phyloP scores from a whole-genome alignment of 2,329 filamentous ascomycete genomes.

The Nigrograna mackinnonii region DNA sequence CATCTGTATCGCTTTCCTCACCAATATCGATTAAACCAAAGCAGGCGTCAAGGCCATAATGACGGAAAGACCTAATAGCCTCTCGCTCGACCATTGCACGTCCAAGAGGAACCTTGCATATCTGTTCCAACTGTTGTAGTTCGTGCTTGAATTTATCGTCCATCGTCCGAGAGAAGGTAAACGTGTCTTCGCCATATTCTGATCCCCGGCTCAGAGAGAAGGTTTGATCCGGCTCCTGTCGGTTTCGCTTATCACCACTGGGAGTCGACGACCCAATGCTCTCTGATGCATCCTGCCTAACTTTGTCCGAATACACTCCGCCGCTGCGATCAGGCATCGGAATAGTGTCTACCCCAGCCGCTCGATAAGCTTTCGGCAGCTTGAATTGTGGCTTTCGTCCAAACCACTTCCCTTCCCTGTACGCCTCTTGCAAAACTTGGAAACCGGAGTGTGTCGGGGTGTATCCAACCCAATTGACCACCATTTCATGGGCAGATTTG shows the following conservation, averaged over 20 bases:
- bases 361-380: constrained; percentile 8
- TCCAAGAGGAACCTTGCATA: constrained; percentile 7
- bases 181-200: constrained; percentile 6
- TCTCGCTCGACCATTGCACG: constrained; percentile 6
- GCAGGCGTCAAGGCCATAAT: constrained; percentile 6
- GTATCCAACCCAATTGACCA: constrained; percentile 8
- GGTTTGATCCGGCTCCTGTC: constrained; percentile 5
- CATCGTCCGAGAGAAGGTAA: constrained; percentile 7
- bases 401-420: constrained; percentile 8
- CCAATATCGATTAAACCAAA: constrained; percentile 6
- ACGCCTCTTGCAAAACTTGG: constrained; percentile 7
- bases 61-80: constrained; percentile 6
- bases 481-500: constrained; percentile 5
- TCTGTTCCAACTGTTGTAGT: constrained; percentile 7
- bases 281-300: constrained; percentile 8
- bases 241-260: constrained; percentile 5
- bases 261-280: constrained; percentile 5
- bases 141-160: constrained; percentile 7
- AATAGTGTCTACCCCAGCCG: constrained; percentile 7
- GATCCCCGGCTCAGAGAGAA: constrained; percentile 6
- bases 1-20: constrained; percentile 7
- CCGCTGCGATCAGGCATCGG: constrained; percentile 7
- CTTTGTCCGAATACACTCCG: constrained; percentile 7
- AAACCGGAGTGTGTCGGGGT: constrained; percentile 8
- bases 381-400: constrained; percentile 7